Evolutionary conservation across 2,329 filamentous ascomycete species (phyloP), one percentile per base, ranked within the genome.

Genomic region (Lecanosticta acicola): DNA sequence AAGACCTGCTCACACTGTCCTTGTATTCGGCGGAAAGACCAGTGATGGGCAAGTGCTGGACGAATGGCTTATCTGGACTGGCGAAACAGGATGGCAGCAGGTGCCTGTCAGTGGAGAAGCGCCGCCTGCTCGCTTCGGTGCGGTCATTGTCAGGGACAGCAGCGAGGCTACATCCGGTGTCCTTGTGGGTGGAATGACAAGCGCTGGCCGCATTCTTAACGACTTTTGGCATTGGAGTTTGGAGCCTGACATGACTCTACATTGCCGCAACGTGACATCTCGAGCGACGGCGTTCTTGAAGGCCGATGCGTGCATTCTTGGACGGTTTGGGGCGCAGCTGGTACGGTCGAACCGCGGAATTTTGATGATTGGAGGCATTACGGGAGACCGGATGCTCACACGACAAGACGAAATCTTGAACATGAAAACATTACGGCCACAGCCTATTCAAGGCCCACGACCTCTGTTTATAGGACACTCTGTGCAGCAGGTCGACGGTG

Each of bases 381-480:
- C 57, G n/a, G 56, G 63, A 34, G 63, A 69, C 21, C 63, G 67
- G 1, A 61, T 78, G 36, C 59, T 79, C 1, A 60, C 61, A 1
- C 62, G 65, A 19, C 60, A 71, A n/a, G 68, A 76, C 32, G 82
- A 85, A 57, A 70, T 85, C 11, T 61, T 79, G 40, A 62, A 63
- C 43, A 57, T 63, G 55, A 60, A 60, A 45, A 58, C 58, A 9
- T 46, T 59, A 13, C 54, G 57, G 18, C 51, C 59, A n/a, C 52
- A 62, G 43, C 55, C 61, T 10, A 50, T 62, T 11, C 47, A 58
- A 39, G 66, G 66, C 16, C 68, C 70, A 16, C 70, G 80, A 43
- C 87, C 87, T 10, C 72, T 94, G 4, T 73, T 94, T 40, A 73
- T 88, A 41, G 88, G 90, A 2, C 77, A 81, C 45, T 81, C 81